Conservation (phyloP, 495 filamentous ascomycete genomes). For the Aspergillus cavernicola region DNA sequence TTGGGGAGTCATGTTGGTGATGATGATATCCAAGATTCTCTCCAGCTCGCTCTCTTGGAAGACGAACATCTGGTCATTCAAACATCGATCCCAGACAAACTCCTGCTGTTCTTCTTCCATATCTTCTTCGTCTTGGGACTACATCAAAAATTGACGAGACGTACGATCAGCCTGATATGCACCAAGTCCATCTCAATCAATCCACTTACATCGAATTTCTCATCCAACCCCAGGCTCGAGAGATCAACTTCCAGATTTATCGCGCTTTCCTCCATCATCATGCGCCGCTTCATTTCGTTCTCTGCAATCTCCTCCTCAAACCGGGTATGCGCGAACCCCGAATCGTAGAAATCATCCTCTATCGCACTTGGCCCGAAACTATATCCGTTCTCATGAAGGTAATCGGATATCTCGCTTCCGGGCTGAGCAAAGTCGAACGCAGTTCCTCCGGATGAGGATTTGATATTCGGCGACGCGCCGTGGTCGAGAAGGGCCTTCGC, state of each 20-base stretch:
- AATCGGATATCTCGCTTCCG: slow-evolving; percentile 93
- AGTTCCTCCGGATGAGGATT: slow-evolving; percentile 90
- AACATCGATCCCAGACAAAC: slow-evolving; percentile 94
- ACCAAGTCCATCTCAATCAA: slow-evolving; percentile 15
- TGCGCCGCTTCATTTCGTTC: slow-evolving; percentile 89
- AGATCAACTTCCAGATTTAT: slow-evolving; percentile 96
- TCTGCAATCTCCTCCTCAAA: slow-evolving; percentile 98
- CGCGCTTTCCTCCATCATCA: slow-evolving; percentile 99
- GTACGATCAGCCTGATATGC: slow-evolving; percentile 1
- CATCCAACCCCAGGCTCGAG: slow-evolving; percentile 92
- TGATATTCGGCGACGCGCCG: slow-evolving; percentile 91
- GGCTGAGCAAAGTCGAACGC: slow-evolving; percentile 93
- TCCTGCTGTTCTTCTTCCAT: slow-evolving; percentile 87
- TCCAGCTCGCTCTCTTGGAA: slow-evolving; percentile 93
- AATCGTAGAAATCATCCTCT: slow-evolving; percentile 93
- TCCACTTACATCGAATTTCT: slow-evolving; percentile 78
- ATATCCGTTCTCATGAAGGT: slow-evolving; percentile 90
- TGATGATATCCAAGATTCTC: slow-evolving; percentile 87
- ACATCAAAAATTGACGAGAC: slow-evolving; percentile 2
- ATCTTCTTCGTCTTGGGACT: slow-evolving; percentile 71
- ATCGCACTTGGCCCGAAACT: slow-evolving; percentile 80
- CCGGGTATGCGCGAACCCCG: slow-evolving; percentile 84
- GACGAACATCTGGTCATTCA: slow-evolving; percentile 99
- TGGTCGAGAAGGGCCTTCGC: slow-evolving; percentile 87
- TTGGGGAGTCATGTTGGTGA: slow-evolving; percentile 97